Conservation (phyloP, 1,284 basidiomycete species). For the Austroboletus niveus region DNA sequence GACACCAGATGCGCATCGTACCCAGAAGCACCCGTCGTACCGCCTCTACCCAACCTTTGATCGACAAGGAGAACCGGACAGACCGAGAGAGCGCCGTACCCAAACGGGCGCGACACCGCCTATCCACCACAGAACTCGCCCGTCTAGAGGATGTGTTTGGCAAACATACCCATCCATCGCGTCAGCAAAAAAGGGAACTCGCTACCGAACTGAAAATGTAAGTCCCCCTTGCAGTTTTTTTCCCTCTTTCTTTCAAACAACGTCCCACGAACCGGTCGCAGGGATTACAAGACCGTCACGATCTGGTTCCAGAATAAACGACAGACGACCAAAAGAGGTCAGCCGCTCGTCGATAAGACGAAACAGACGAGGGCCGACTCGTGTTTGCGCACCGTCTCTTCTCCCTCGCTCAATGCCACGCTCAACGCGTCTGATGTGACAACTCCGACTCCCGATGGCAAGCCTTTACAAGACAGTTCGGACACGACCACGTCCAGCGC, state of each 20-base stretch:
- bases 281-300: constrained; percentile 47
- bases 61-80: constrained; percentile 18
- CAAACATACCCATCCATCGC: constrained; percentile 39
- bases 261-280: background rate
- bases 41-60: background rate
- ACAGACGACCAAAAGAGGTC: constrained; percentile 41
- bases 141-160: constrained; percentile 40
- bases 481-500: constrained; percentile 9
- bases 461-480: background rate
- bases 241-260: background rate
- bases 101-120: constrained; percentile 38
- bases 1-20: constrained; percentile 15
- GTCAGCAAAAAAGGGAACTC: constrained; percentile 38
- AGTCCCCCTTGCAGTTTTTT: constrained; percentile 12
- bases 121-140: constrained; percentile 39
- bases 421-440: constrained; percentile 5
- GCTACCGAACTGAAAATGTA: constrained; percentile 41
- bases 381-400: constrained; percentile 27
- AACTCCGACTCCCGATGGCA: background rate
- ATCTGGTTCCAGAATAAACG: constrained; percentile 55
- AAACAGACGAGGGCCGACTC: constrained; percentile 19
- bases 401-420: constrained; percentile 30
- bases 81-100: constrained; percentile 1
- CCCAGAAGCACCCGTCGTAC: constrained; percentile 25
- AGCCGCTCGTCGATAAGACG: background rate